Percentiles rank a stretch among this genome's conserved stretches.
Evolutionary conservation across 73 alveolate species (phyloP).

Genomic region (Tetrahymena malaccensis): DNA sequence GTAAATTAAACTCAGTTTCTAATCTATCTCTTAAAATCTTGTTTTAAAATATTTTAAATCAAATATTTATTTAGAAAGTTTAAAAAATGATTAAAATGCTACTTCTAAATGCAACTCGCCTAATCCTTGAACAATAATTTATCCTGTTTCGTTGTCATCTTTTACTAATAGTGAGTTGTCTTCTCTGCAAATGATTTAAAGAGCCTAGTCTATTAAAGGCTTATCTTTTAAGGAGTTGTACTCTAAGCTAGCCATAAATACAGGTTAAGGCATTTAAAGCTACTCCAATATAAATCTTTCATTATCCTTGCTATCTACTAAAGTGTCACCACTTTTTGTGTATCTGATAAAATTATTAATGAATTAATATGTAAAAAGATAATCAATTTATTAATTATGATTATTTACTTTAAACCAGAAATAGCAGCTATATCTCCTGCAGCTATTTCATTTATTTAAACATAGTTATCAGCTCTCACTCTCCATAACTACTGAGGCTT

Average conservation of each 20-base stretch:
- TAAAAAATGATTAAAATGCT: background rate
- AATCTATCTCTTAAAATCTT: conserved; percentile 62
- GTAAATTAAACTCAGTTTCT: conserved; percentile 55
- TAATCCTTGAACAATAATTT: conserved; percentile 59
- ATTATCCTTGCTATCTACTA: conserved; percentile 41
- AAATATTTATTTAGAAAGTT: background rate
- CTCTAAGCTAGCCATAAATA: conserved; percentile 74
- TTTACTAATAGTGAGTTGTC: conserved; percentile 65
- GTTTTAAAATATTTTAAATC: background rate
- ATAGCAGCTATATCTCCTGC: conserved; percentile 88
- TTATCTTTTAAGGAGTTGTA: conserved; percentile 53
- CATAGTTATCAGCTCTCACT: conserved; percentile 75
- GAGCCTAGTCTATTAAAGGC: conserved; percentile 45
- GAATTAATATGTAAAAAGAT: background rate
- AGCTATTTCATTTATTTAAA: conserved; percentile 38
- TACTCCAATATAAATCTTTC: conserved; percentile 55
- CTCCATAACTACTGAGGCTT: conserved; percentile 39
- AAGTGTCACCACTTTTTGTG: conserved; percentile 66
- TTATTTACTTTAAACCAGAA: conserved; percentile 11
- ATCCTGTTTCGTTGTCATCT: conserved; percentile 59
- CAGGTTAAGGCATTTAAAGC: conserved; percentile 80
- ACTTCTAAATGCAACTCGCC: conserved; percentile 85
- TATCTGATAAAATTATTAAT: background rate
- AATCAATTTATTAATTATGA: background rate
- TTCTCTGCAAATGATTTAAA: conserved; percentile 54